Conservation (phyloP, 1,284 basidiomycete genomes). For the Cryptococcus hybrid region DNA sequence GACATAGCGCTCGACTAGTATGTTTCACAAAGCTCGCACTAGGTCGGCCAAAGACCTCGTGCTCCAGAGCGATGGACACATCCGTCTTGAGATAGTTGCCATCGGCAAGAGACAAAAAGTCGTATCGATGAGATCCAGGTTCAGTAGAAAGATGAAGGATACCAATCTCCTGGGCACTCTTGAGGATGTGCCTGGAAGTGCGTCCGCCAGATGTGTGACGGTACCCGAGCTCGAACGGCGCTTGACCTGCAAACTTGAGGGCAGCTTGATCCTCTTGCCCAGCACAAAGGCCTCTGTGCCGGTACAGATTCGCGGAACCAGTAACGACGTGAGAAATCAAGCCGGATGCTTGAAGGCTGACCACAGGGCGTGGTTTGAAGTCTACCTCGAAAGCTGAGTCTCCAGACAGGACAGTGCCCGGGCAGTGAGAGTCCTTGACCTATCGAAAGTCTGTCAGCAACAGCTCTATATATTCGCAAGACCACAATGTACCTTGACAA, state of each 20-base stretch:
- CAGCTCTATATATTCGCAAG: too few species aligned
- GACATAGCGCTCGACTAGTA: constrained; percentile 69
- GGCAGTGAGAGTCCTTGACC: constrained; percentile 80
- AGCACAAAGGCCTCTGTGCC: constrained; percentile 75
- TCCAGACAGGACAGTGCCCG: constrained; percentile 64
- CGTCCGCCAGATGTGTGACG: constrained; percentile 51
- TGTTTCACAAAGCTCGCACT: constrained; percentile 69
- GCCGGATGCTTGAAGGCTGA: constrained; percentile 48
- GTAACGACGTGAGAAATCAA: constrained; percentile 51
- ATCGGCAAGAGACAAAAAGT: constrained; percentile 84
- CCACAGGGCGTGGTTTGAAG: constrained; percentile 56
- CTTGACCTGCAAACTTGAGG: constrained; percentile 72
- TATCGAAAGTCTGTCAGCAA: constrained; percentile 30
- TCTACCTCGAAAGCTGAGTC: constrained; percentile 68
- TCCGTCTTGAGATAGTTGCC: constrained; percentile 65
- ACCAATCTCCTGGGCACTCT: constrained; percentile 76
- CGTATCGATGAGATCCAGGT: constrained; percentile 81
- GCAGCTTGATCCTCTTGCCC: constrained; percentile 75
- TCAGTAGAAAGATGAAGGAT: constrained; percentile 79
- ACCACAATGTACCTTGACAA: constrained; percentile 58
- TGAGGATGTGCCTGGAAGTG: constrained; percentile 67
- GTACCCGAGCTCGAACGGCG: constrained; percentile 75
- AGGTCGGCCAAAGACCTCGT: constrained; percentile 73
- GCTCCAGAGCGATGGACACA: constrained; percentile 66
- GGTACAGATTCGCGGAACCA: constrained; percentile 60